Base-by-base conservation (phyloP, 306 rosid genomes). In the Gastrolobium villosum region DNA sequence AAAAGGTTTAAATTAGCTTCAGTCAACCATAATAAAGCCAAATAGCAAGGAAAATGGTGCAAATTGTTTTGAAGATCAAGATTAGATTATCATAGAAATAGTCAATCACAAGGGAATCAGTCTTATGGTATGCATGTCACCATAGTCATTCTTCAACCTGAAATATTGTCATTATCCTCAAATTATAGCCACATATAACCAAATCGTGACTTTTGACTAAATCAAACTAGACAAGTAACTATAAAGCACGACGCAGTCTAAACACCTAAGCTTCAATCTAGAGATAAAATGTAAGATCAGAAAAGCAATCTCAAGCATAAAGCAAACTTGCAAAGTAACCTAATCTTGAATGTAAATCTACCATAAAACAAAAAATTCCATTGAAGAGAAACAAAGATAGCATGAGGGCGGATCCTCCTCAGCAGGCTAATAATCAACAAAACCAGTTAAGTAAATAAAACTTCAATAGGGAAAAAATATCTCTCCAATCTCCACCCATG, bases 1-100 rank as follows among this genome's bases (percentile, higher is more conserved):
- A 59, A 74, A 48, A 14, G 63, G 40, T 41, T 60, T 46, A 63
- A 73, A 53, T 59, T 37, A 75, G 78, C 75, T 67, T 77, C 56
- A 26, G 63, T 68, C 70, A 80, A 64, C 71, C 83, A 77, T 54
- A 56, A 45, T 10, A 56, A 77, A 80, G 72, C 26, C 39, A 64
- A 41, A 46, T 43, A 52, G 32, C 70, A 56, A 49, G 57, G 63
- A 56, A 57, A 70, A 56, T 40, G 50, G 52, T 39, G 64, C 56
- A 55, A 53, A 46, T 40, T 44, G 50, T 56, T 64, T 56, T 20
- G 3, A 54, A 61, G 41, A 75, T 72, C 66, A 34, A 68, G 69
- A 81, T 37, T 59, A 77, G 15, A 61, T 45, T 61, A 50, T 72
- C 71, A 68, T 40, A 73, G 34, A 60, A 77, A 37, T 52, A 70